Evolutionary conservation across 2,329 filamentous ascomycete species (phyloP).

Genomic region (Botryotinia globosa): DNA sequence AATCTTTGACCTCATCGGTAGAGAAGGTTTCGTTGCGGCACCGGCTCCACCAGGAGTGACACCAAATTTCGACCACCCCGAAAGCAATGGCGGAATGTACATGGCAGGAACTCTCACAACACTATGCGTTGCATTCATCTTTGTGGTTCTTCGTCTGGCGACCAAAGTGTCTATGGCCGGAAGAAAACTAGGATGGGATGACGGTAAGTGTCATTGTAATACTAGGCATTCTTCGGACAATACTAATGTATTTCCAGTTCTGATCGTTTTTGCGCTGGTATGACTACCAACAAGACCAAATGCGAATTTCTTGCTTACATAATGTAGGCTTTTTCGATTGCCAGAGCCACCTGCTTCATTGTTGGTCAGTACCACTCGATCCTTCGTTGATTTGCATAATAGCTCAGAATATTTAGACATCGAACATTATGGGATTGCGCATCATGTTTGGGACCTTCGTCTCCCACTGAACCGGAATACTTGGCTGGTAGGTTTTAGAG

Average conservation of each 20-base stretch:
- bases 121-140: neutral
- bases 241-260: neutral
- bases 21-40: neutral
- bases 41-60: neutral
- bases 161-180: neutral
- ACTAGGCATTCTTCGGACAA: neutral
- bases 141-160: neutral
- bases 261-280: neutral
- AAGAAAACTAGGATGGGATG: neutral
- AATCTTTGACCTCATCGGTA: neutral
- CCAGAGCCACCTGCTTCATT: neutral
- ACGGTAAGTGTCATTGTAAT: neutral
- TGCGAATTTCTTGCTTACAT: neutral
- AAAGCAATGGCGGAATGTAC: neutral
- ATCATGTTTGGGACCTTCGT: neutral
- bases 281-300: neutral
- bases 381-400: neutral
- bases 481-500: neutral
- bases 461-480: neutral
- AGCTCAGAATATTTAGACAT: neutral
- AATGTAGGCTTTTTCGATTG: neutral
- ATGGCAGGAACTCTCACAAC: neutral
- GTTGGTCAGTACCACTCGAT: neutral
- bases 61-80: neutral
- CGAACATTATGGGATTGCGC: neutral